phyloP scores from a whole-genome alignment of 2,329 filamentous ascomycete genomes.

The Rasamsonia emersonii region DNA sequence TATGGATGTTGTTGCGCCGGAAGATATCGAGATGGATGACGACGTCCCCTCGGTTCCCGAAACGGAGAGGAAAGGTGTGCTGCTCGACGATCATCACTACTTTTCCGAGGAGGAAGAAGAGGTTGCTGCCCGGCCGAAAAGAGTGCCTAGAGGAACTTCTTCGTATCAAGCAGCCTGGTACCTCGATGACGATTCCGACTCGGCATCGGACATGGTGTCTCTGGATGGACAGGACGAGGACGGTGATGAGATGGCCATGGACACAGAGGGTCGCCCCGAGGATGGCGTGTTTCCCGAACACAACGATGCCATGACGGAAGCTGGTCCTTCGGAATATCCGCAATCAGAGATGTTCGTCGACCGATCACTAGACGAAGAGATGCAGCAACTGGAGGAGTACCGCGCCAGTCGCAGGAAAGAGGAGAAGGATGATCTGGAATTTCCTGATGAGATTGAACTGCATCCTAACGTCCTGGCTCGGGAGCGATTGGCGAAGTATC shows the following conservation, averaged over 20 bases:
- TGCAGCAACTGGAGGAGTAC: slow-evolving; percentile 72
- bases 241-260: slow-evolving; percentile 41
- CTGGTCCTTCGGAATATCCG: slow-evolving; percentile 77
- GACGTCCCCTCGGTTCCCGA: slow-evolving; percentile 45
- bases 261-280: slow-evolving; percentile 59
- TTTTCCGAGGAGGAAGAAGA: slow-evolving; percentile 69
- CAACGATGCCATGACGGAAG: slow-evolving; percentile 59
- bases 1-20: slow-evolving; percentile 73
- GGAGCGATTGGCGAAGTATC: slow-evolving; percentile 76
- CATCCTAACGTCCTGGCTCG: slow-evolving; percentile 77
- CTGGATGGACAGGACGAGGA: slow-evolving; percentile 56
- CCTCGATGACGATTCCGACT: slow-evolving; percentile 70
- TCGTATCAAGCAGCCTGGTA: slow-evolving; percentile 94
- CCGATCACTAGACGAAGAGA: slow-evolving; percentile 71
- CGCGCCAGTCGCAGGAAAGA: slow-evolving; percentile 69
- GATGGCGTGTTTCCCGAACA: slow-evolving; percentile 61
- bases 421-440: slow-evolving; percentile 83
- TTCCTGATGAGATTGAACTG: slow-evolving; percentile 94
- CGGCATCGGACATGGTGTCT: slow-evolving; percentile 75
- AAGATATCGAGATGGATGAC: slow-evolving; percentile 72
- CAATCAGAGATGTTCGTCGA: slow-evolving; percentile 88
- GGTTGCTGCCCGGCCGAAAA: slow-evolving; percentile 55
- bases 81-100: slow-evolving; percentile 95
- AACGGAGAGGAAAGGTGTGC: slow-evolving; percentile 67
- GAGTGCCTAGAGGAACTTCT: slow-evolving; percentile 82